phyloP scores from a whole-genome alignment of 257 asterid genomes.

The Plantago major region DNA sequence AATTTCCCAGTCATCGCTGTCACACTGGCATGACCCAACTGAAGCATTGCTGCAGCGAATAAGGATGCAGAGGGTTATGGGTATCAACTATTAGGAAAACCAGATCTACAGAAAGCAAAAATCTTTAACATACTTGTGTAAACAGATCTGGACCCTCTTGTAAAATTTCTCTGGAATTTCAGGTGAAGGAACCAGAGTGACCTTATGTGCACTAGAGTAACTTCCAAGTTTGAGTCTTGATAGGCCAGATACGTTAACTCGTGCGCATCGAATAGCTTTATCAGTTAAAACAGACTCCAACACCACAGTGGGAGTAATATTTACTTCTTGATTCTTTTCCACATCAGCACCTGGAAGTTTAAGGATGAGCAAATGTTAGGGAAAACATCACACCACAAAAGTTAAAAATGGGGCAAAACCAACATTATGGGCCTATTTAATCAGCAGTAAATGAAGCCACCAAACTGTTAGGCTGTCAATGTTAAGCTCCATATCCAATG shows the following conservation, averaged over 20 bases:
- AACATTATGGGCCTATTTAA: background rate
- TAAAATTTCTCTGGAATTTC: constrained; percentile 54
- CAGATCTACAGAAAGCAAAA: constrained; percentile 2
- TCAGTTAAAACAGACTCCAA: constrained; percentile 35
- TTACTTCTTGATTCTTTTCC: constrained; percentile 46
- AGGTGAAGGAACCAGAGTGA: constrained; percentile 59
- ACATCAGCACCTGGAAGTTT: constrained; percentile 44
- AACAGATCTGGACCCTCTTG: constrained; percentile 62
- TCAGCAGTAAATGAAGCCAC: too few species aligned
- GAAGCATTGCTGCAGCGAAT: constrained; percentile 67
- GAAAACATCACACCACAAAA: background rate
- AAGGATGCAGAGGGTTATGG: background rate
- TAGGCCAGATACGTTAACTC: constrained; percentile 55
- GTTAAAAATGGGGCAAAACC: constrained; percentile 7
- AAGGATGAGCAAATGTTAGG: constrained; percentile 16
- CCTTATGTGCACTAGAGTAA: constrained; percentile 61
- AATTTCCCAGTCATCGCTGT: constrained; percentile 58
- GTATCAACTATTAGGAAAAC: constrained; percentile 14
- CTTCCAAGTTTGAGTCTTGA: constrained; percentile 66
- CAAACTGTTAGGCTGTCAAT: too few species aligned
- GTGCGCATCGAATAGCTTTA: constrained; percentile 52
- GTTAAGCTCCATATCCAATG: too few species aligned
- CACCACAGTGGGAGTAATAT: constrained; percentile 45
- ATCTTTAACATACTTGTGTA: constrained; percentile 55
- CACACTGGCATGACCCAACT: constrained; percentile 64